Percentiles rank a stretch among this genome's conserved stretches.
These are phyloP conservation scores for Arctium minus DNA, from an alignment of 129 eudicot species.

Conservation along the genomic window DNA sequence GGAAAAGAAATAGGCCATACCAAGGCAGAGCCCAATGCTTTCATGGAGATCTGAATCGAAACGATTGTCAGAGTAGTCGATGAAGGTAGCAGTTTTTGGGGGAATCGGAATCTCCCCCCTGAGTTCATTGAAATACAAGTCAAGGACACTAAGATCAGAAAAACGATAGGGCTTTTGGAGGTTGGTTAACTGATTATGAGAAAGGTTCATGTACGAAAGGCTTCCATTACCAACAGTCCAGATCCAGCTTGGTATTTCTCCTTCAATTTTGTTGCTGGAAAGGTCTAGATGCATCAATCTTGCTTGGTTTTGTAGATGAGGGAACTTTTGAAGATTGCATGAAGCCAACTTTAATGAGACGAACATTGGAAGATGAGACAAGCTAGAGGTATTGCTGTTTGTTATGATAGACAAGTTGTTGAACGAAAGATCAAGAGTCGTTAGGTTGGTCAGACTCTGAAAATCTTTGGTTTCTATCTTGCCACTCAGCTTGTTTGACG, in stretches of 20 bases:
- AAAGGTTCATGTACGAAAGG: slow-evolving; percentile 38
- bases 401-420: slow-evolving; percentile 37
- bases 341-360: slow-evolving; percentile 40
- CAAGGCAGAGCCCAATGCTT: slow-evolving; percentile 10
- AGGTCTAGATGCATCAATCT: slow-evolving; percentile 35
- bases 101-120: slow-evolving; percentile 41
- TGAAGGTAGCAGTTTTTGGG: slow-evolving; percentile 18
- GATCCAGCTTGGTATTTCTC: slow-evolving; percentile 62
- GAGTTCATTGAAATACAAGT: slow-evolving; percentile 47
- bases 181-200: slow-evolving; percentile 31
- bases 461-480: slow-evolving; percentile 3
- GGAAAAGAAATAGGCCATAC: slow-evolving; percentile 14
- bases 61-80: slow-evolving; percentile 44
- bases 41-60: slow-evolving; percentile 34
- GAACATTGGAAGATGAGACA: slow-evolving; percentile 27
- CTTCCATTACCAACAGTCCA: slow-evolving; percentile 32
- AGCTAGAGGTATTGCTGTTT: slow-evolving; percentile 1
- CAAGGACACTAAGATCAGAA: slow-evolving; percentile 15
- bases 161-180: slow-evolving; percentile 31
- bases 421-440: slow-evolving; percentile 48
- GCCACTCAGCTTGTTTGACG: slow-evolving; percentile 33
- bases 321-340: slow-evolving; percentile 42
- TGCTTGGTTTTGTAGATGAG: slow-evolving; percentile 39
- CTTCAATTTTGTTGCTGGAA: slow-evolving; percentile 52
- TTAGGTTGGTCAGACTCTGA: slow-evolving; percentile 7